These are phyloP conservation scores for Drechslera avenae DNA, from an alignment of 2,329 filamentous ascomycete species.

Conservation along the genomic window DNA sequence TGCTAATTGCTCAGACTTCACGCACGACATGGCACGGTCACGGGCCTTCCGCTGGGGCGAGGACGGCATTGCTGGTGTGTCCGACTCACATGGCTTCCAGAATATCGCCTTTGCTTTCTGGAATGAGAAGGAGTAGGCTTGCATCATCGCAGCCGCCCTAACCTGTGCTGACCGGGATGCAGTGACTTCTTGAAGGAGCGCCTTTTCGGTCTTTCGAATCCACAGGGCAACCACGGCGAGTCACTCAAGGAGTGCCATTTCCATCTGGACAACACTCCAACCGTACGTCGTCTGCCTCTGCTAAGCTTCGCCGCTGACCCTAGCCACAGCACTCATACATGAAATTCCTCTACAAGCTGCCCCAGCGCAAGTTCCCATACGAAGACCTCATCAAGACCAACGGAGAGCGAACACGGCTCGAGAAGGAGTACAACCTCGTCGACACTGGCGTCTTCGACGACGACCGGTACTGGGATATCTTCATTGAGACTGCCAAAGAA, in stretches of 20 bases:
- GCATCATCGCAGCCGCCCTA: neutral
- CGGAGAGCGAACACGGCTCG: slow-evolving; percentile 72
- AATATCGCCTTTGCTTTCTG: slow-evolving; percentile 97
- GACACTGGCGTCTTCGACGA: slow-evolving; percentile 90
- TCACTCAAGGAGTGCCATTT: slow-evolving; percentile 97
- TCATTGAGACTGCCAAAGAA: slow-evolving; percentile 95
- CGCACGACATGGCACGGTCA: slow-evolving; percentile 87
- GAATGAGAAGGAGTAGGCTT: slow-evolving; percentile 88
- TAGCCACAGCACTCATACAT: slow-evolving; percentile 85
- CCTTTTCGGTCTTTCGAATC: slow-evolving; percentile 92
- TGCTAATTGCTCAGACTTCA: slow-evolving; percentile 71
- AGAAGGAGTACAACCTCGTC: slow-evolving; percentile 88
- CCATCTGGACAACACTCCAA: slow-evolving; percentile 91
- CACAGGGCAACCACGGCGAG: slow-evolving; percentile 96
- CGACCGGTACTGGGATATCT: slow-evolving; percentile 93
- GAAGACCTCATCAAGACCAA: slow-evolving; percentile 86
- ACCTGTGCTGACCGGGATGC: slow-evolving; percentile 48
- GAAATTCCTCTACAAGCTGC: slow-evolving; percentile 98
- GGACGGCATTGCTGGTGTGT: slow-evolving; percentile 94
- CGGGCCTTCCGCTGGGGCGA: slow-evolving; percentile 94
- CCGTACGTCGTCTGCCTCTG: slow-evolving; percentile 52
- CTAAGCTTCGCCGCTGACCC: slow-evolving; percentile 45
- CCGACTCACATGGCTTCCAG: slow-evolving; percentile 86
- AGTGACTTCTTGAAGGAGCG: slow-evolving; percentile 94
- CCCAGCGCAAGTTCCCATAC: slow-evolving; percentile 90